These are phyloP conservation scores for Puccinia novopanici DNA, from an alignment of 1,284 basidiomycete species.

Conservation along the genomic window DNA sequence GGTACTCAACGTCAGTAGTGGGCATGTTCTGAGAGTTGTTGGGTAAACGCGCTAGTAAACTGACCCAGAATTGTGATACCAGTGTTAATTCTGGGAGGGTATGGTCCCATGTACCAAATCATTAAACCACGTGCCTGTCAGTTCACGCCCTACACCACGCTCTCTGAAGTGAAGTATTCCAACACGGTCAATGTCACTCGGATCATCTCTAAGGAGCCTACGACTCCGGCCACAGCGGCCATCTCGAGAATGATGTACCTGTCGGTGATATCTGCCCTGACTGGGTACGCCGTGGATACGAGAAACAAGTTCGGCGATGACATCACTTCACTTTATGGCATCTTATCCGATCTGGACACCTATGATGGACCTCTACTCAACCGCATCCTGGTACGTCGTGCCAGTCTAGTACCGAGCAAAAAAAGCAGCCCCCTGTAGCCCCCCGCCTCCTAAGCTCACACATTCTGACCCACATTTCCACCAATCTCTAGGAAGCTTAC, in stretches of 20 bases:
- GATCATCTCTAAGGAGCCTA: slow-evolving; percentile 10
- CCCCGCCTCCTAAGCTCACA: background rate
- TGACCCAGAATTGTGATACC: background rate
- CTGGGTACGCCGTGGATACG: background rate
- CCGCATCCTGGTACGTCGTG: slow-evolving; percentile 4
- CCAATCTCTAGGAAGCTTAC: slow-evolving; percentile 13
- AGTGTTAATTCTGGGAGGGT: slow-evolving; percentile 31
- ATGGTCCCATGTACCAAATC: slow-evolving; percentile 26
- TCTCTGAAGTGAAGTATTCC: slow-evolving; percentile 17
- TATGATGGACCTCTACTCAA: slow-evolving; percentile 21
- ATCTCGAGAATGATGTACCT: background rate
- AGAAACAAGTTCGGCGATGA: slow-evolving; percentile 38
- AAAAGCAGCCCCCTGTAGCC: too few species aligned
- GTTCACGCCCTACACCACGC: slow-evolving; percentile 23
- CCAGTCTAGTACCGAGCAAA: too few species aligned
- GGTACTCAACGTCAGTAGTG: slow-evolving; percentile 35
- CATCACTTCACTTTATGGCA: slow-evolving; percentile 3
- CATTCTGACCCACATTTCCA: background rate
- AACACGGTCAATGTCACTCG: slow-evolving; percentile 16
- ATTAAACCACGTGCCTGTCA: slow-evolving; percentile 29
- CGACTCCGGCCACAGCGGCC: background rate
- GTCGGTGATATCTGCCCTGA: background rate
- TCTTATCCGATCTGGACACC: background rate
- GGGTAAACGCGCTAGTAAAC: too few species aligned
- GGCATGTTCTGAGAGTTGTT: too few species aligned